These are phyloP conservation scores for Warburgia ugandensis DNA, from an alignment of 164 flowering plant genomes.

Conservation along the genomic window DNA sequence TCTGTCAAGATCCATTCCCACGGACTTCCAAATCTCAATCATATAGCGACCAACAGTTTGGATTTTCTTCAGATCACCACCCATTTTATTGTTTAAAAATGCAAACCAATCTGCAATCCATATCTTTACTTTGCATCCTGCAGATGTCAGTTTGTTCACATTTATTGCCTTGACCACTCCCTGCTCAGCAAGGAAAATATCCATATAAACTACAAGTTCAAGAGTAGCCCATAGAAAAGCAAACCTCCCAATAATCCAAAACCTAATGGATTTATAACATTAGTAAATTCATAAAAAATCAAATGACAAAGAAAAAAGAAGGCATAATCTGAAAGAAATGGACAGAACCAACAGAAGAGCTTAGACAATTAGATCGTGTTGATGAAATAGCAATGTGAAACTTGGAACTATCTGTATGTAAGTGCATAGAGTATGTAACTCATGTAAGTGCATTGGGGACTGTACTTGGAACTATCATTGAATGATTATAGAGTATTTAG, in stretches of 20 bases:
- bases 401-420: too few species aligned
- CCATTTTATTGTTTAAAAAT: slow-evolving; percentile 87
- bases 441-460: too few species aligned
- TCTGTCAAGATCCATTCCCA: slow-evolving; percentile 74
- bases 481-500: too few species aligned
- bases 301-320: neutral
- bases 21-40: slow-evolving; percentile 94
- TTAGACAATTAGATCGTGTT: too few species aligned
- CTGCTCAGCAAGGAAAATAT: slow-evolving; percentile 26
- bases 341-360: neutral
- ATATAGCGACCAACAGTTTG: slow-evolving; percentile 65
- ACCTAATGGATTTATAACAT: neutral
- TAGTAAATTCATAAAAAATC: neutral
- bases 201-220: neutral
- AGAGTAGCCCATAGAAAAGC: neutral
- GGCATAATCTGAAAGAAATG: neutral
- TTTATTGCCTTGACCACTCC: slow-evolving; percentile 86
- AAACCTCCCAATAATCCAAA: neutral
- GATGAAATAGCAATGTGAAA: too few species aligned
- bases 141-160: slow-evolving; percentile 76
- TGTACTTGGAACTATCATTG: too few species aligned
- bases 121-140: slow-evolving; percentile 80
- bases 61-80: slow-evolving; percentile 88
- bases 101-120: slow-evolving; percentile 99
- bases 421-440: too few species aligned